phyloP scores from a whole-genome alignment of 2,329 filamentous ascomycete species.

The Bipolaris zeicola region DNA sequence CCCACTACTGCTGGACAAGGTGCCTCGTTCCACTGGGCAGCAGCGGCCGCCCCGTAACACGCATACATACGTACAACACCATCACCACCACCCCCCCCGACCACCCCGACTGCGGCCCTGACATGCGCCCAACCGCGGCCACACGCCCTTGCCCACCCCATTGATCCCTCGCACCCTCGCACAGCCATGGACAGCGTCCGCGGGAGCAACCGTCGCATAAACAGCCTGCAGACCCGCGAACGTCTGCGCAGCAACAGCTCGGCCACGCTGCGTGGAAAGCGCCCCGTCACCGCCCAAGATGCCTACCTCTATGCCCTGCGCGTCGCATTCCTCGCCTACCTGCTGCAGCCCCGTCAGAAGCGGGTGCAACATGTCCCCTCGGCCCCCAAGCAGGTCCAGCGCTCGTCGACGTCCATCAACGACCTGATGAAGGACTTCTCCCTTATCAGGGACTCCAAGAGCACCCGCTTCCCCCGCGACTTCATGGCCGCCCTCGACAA shows the following conservation, averaged over 20 bases:
- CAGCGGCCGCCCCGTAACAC: constrained; percentile 21
- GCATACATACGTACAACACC: constrained; percentile 6
- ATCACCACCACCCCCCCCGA: background rate
- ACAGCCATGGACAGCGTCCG: constrained; percentile 39
- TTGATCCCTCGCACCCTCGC: constrained; percentile 18
- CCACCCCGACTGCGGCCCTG: constrained; percentile 21
- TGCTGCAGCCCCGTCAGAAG: constrained; percentile 88
- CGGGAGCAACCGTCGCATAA: constrained; percentile 47
- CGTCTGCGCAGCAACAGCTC: constrained; percentile 48
- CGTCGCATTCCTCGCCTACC: constrained; percentile 88
- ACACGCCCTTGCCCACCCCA: constrained; percentile 18
- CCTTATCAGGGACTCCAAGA: constrained; percentile 69
- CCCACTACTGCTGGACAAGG: background rate
- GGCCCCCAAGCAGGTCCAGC: constrained; percentile 66
- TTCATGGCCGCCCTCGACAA: constrained; percentile 75
- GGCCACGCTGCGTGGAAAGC: constrained; percentile 45
- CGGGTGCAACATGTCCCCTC: constrained; percentile 80
- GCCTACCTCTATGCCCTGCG: constrained; percentile 91
- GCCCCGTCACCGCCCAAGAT: constrained; percentile 65
- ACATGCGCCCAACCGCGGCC: constrained; percentile 35
- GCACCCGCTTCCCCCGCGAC: constrained; percentile 71
- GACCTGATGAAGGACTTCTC: constrained; percentile 90
- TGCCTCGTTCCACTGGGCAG: constrained; percentile 26
- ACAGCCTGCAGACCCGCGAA: constrained; percentile 51
- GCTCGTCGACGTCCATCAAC: constrained; percentile 73